These are phyloP conservation scores for Macadamia tetraphylla DNA, from an alignment of 164 flowering plant genomes.

Conservation along the genomic window DNA sequence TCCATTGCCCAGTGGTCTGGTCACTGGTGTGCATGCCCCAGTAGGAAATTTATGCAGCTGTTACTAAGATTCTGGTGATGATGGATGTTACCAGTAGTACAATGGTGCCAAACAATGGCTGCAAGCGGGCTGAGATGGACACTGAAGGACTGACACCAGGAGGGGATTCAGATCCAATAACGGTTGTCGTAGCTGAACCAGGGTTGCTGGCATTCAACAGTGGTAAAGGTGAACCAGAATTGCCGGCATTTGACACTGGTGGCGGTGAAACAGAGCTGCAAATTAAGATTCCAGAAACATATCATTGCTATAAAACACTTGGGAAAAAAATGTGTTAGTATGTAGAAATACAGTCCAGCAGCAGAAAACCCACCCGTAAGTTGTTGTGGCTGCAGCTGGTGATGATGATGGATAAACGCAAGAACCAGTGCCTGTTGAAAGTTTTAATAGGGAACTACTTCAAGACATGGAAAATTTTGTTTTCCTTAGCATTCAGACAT, in stretches of 20 bases:
- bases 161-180: conserved; percentile 42
- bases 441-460: background rate
- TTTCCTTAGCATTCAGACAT: no score
- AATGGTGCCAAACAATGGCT: conserved; percentile 22
- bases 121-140: conserved; percentile 25
- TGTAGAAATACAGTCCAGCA: background rate
- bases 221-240: conserved; percentile 35
- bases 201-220: conserved; percentile 42
- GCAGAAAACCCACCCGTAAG: conserved; percentile 5
- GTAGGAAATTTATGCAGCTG: background rate
- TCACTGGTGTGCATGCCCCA: background rate
- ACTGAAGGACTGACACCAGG: conserved; percentile 28
- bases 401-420: conserved; percentile 55
- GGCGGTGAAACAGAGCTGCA: conserved; percentile 26
- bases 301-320: background rate
- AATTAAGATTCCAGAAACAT: background rate
- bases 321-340: background rate
- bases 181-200: conserved; percentile 23
- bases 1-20: no score
- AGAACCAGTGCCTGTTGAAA: conserved; percentile 54
- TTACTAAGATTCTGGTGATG: conserved; percentile 13
- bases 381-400: conserved; percentile 18
- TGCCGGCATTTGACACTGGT: conserved; percentile 14
- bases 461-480: background rate
- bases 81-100: conserved; percentile 26